Base-by-base conservation (phyloP, 2,329 filamentous ascomycete genomes). In the Alternaria postmessia region DNA sequence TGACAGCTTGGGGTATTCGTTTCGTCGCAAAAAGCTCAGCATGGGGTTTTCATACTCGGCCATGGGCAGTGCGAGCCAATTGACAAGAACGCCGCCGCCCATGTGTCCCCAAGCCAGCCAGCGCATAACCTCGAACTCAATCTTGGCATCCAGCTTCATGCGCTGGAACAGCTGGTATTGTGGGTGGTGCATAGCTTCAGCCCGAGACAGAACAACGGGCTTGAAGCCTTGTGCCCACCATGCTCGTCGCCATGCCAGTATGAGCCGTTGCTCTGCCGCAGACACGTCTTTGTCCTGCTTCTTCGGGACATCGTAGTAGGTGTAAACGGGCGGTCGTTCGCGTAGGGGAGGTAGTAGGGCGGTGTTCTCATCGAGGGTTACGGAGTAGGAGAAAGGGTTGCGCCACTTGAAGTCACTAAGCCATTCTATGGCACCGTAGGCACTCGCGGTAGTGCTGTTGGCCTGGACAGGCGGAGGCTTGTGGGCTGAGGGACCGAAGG, bases 211-310 rank as follows among this genome's bases (percentile, higher is more conserved):
- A 41, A 98, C 91, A 7, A 95, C 84, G 0, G 95, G 94, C 63
- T 85, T 88, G 80, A 98, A 97, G 11, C 94, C 95, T 71, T 96
- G 89, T 0, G 94, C 93, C 92, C 93, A 98, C 93, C 94, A 98
- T 3, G 94, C 94, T 46, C 93, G 87, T 61, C 94, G 87, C 95
- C 95, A 98, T 54, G 91, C 90, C 58, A 96, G 82, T 49, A 98
- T 84, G 60, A 98, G 81, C 59, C 89, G 86, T 72, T 90, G 90
- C 75, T 97, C 92, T 4, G 92, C 91, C 61, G 91, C 86, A 68
- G 87, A 87, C 51, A 87, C 85, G 18, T 86, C 85, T 49, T 86
- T 83, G 32, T 90, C 86, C 77, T 89, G 89, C 70, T 84, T 84
- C 62, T 83, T 77, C 5, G 86, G 87, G 11, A 87, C 82, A 72